These are phyloP conservation scores for Cystoisospora suis DNA, from an alignment of 169 alveolate species.

Conservation along the genomic window DNA sequence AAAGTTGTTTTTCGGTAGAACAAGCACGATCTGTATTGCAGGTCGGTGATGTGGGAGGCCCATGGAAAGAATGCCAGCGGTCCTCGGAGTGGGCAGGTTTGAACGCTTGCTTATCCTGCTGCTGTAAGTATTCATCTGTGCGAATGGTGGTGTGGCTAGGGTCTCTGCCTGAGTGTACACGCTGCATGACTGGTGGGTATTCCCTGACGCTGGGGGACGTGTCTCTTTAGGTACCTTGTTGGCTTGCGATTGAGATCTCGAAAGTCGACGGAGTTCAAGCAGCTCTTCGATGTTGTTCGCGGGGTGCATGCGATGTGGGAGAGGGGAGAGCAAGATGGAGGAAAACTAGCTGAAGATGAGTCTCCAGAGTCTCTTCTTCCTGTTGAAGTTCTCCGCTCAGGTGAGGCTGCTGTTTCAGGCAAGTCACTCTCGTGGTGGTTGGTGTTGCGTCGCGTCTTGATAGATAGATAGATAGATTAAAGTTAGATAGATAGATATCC, in stretches of 20 bases:
- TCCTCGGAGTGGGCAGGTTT: not conserved
- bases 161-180: not conserved
- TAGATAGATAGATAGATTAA: too few relatives aligned
- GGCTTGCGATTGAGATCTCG: slow-evolving; percentile 45
- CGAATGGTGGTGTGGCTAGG: not conserved
- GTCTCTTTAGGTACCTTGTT: slow-evolving; percentile 27
- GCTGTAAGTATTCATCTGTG: not conserved
- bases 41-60: too few relatives aligned
- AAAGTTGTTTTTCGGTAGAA: too few relatives aligned
- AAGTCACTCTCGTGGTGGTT: not conserved
- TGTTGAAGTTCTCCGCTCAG: not conserved
- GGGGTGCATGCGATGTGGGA: not conserved
- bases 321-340: not conserved
- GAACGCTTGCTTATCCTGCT: not conserved
- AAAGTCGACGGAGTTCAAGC: not conserved
- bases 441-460: too few relatives aligned
- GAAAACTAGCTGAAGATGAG: not conserved
- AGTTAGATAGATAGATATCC: too few relatives aligned
- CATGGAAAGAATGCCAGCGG: too few relatives aligned
- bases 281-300: not conserved
- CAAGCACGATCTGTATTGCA: too few relatives aligned
- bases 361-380: slow-evolving; percentile 1
- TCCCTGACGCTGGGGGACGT: not conserved
- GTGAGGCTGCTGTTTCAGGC: not conserved
- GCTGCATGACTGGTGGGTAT: not conserved